Evolutionary conservation across 768 basidiomycete species (phyloP), one percentile per base, ranked within the genome.

Genomic region (Ephemerocybe angulata): DNA sequence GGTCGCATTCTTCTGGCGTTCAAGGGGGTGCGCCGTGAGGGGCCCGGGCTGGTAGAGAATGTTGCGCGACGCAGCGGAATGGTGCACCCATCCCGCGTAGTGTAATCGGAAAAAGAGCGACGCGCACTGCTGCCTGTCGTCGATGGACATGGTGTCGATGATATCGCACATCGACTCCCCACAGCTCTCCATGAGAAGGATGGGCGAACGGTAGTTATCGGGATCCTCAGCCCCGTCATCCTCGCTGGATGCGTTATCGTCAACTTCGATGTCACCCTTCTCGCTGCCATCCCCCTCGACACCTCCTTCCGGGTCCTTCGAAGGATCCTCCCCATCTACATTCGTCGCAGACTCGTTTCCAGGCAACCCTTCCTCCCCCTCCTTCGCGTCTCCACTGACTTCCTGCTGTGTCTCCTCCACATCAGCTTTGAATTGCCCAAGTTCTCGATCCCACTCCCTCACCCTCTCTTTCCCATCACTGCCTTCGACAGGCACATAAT

Each of bases 401-500:
- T 37, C n/a, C 35, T 17, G n/a, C 38, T 40, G 17, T 21, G 6
- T 21, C 21, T 21, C 70, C n/a, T n/a, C n/a, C n/a, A n/a, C n/a
- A n/a, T n/a, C n/a, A n/a, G n/a, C n/a, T n/a, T n/a, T n/a, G n/a
- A n/a, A n/a, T n/a, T n/a, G n/a, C 5, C 50, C 50, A 10, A 41
- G 53, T 40, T 46, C n/a, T 44, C 17, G 55, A 51, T 25, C 62
- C 24, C 1, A 12, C 3, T 50, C 17, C 48, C 48, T 33, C 6
- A 35, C 10, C 13, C 30, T 33, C 21, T 33, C 29, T 4, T 15
- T 22, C 4, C n/a, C 11, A 33, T 62, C n/a, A n/a, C n/a, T n/a
- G n/a, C n/a, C n/a, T n/a, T n/a, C n/a, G n/a, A n/a, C 60, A 10
- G 67, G 68, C 7, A 59, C 62, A 59, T 86, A 87, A 65, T 81